Evolutionary conservation across 768 basidiomycete species (phyloP).

Genomic region (Boletellus ananas): DNA sequence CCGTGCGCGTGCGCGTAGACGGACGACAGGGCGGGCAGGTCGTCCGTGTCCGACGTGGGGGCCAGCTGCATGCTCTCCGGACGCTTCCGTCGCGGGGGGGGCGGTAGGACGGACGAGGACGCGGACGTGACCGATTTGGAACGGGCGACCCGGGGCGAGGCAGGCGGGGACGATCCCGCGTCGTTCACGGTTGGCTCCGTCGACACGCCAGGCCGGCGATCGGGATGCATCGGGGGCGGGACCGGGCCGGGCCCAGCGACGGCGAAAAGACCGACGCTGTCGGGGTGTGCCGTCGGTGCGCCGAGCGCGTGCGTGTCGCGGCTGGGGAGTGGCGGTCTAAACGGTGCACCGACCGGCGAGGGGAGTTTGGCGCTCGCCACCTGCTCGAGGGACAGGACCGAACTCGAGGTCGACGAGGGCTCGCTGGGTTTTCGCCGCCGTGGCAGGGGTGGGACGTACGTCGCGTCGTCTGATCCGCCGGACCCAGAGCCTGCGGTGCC

Average conservation of each 20-base stretch:
- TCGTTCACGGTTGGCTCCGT: conserved; percentile 25
- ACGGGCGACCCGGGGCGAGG: conserved; percentile 42
- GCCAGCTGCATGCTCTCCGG: conserved; percentile 65
- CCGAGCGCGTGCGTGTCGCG: conserved; percentile 12
- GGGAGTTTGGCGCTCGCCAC: conserved; percentile 38
- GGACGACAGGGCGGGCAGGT: conserved; percentile 10
- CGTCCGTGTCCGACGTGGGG: conserved; percentile 11
- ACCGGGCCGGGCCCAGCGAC: conserved; percentile 27
- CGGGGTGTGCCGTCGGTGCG: conserved; percentile 4
- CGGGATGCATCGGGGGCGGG: conserved; percentile 54
- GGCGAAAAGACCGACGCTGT: background rate
- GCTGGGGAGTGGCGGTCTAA: conserved; percentile 24
- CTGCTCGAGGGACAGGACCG: conserved; percentile 38
- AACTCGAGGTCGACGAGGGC: conserved; percentile 33
- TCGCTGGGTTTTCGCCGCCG: conserved; percentile 34
- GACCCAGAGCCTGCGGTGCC: background rate
- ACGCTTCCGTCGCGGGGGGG: conserved; percentile 47
- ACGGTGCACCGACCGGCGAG: conserved; percentile 5
- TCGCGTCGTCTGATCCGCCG: conserved; percentile 20
- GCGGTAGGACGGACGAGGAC: conserved; percentile 34
- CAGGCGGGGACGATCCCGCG: conserved; percentile 21
- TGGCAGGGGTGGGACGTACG: conserved; percentile 33
- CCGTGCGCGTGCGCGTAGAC: conserved; percentile 10
- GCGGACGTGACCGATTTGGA: conserved; percentile 50
- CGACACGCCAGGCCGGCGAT: conserved; percentile 36